Conservation (phyloP, 805 yeast species). For the Yarrowia sp. region DNA sequence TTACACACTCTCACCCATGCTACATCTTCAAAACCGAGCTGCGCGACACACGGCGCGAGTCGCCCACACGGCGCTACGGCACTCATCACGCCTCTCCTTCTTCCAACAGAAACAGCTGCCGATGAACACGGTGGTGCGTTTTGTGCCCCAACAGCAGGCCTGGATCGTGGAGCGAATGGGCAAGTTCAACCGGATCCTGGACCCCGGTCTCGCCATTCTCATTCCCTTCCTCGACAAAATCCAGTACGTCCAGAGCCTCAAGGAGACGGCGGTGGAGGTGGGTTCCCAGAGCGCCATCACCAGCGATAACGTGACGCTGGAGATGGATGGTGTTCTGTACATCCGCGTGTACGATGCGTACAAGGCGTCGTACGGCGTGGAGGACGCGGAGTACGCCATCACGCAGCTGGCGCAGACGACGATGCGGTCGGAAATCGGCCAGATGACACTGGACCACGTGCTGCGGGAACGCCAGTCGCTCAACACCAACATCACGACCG, state of each 20-base stretch:
- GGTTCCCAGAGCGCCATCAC: conserved; percentile 87
- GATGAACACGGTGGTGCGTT: conserved; percentile 73
- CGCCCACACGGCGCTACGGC: neutral
- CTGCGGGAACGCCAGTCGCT: conserved; percentile 76
- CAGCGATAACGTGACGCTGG: conserved; percentile 82
- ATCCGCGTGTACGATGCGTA: conserved; percentile 80
- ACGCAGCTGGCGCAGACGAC: conserved; percentile 88
- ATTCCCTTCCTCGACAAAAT: conserved; percentile 77
- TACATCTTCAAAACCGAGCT: neutral
- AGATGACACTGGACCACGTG: conserved; percentile 78
- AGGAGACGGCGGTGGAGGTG: conserved; percentile 84
- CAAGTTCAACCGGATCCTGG: conserved; percentile 66
- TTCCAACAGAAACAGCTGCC: conserved; percentile 72
- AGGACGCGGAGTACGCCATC: conserved; percentile 84
- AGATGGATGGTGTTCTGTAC: conserved; percentile 83
- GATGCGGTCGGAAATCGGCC: conserved; percentile 89
- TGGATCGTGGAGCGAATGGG: conserved; percentile 95
- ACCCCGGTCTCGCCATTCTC: conserved; percentile 79
- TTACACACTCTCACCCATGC: too few species aligned
- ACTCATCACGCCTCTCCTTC: conserved; percentile 53
- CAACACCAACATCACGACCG: conserved; percentile 75
- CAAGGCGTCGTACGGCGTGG: conserved; percentile 87
- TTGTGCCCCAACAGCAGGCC: conserved; percentile 90
- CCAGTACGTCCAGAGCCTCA: conserved; percentile 80
- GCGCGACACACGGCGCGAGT: neutral